Evolutionary conservation across 1,284 basidiomycete genomes (phyloP), one percentile per base, ranked within the genome.

Genomic region (Violaceomyces palustris): DNA sequence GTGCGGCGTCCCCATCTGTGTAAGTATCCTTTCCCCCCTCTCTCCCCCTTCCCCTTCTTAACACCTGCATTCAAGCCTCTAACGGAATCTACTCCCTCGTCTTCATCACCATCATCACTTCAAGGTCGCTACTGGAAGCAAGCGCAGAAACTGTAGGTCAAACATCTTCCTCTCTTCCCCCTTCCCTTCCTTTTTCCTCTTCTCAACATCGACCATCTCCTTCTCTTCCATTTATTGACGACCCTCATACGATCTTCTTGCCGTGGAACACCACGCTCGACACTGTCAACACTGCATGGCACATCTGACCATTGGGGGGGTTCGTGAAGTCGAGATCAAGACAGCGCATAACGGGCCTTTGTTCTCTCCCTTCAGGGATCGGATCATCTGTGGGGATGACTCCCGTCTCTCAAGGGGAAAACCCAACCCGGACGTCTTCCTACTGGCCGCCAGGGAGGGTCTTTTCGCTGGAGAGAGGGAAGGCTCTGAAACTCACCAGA

Each of bases 361-460:
- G 10, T 73, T 73, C 34, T 48, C 42, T 2, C 65, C 50, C 2
- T 74, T 74, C 41, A 53, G 44, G 3, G 42, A 45, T 2, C 53
- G 65, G 9, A 53, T 65, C 27, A 54, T 73, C 17, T 73, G 70
- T 35, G 73, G 73, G 11, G 72, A 73, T 42, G 72, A 73, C 33
- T 1, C 47, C 1, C 39, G 64, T 3, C 32, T 73, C 18, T 54
- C 42, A 1, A 46, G 69, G 18, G 73, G 72, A 9, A 74, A 74
- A 47, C 73, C 73, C 9, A 35, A 44, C 35, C 72, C 73, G 2
- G 73, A 73, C 41, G 62, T 73, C 40, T 74, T 74, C 49, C 52
- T 74, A 8, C 54, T 69, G 3, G 73, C 73, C 9, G 71, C 72
- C 9, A 30, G 56, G 6, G 51, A 65, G 27, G 68, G 69, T 5